phyloP scores from a whole-genome alignment of 306 rosid genomes.

The Acacia acuminata region DNA sequence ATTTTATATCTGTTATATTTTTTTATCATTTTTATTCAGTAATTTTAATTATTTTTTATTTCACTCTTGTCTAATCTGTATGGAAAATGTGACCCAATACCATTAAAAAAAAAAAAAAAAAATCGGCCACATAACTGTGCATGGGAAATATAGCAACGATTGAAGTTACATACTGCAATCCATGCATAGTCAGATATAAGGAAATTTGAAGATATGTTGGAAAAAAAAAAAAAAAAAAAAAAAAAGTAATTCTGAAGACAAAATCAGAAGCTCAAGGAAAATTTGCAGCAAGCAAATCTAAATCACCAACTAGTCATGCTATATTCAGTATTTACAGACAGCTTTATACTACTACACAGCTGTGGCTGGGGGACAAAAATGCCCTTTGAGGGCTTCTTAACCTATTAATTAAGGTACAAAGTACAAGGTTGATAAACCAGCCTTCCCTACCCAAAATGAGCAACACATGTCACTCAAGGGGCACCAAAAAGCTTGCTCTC shows the following conservation, averaged over 20 bases:
- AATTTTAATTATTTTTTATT: no score
- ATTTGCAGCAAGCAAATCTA: slow-evolving; percentile 1
- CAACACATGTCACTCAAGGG: slow-evolving; percentile 3
- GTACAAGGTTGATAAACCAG: slow-evolving; percentile 25
- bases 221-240: no score
- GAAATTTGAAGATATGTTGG: slow-evolving; percentile 3
- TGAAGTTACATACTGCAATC: not conserved
- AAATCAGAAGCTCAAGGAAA: slow-evolving; percentile 17
- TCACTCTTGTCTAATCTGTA: not conserved
- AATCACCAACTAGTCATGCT: slow-evolving; percentile 20
- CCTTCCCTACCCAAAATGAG: slow-evolving; percentile 18
- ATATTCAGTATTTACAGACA: slow-evolving; percentile 47
- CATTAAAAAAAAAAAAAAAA: not conserved
- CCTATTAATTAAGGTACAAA: not conserved
- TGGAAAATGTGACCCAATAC: not conserved
- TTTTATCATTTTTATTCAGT: not conserved
- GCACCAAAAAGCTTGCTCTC: slow-evolving; percentile 15
- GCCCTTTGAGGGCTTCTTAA: slow-evolving; percentile 52
- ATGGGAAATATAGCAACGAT: not conserved
- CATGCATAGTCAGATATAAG: slow-evolving; percentile 8
- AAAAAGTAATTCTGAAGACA: slow-evolving; percentile 6
- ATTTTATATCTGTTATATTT: no score
- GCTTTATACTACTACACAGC: slow-evolving; percentile 42
- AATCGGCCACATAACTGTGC: not conserved
- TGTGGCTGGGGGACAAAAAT: slow-evolving; percentile 43